Evolutionary conservation across 371 early-diverging fungal species (phyloP).

Genomic region (Circinella umbellata): DNA sequence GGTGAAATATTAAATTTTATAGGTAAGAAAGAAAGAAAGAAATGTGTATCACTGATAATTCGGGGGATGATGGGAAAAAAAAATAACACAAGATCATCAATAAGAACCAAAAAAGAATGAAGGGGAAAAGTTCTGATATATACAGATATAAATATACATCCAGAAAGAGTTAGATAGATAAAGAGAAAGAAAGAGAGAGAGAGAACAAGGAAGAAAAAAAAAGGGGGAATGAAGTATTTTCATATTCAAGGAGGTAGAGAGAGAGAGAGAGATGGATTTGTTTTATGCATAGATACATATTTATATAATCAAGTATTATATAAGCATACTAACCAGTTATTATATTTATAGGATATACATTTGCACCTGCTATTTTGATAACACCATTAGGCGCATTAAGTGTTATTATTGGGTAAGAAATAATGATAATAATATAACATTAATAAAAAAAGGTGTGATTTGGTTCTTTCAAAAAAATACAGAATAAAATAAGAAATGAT

Average conservation of each 20-base stretch:
- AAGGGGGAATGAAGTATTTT: no score
- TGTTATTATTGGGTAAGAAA: conserved; percentile 78
- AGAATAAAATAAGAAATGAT: neutral
- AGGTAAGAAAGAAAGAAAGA: conserved; percentile 13
- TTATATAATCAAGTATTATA: no score
- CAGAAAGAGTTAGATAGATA: no score
- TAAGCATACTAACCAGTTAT: neutral
- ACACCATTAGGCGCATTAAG: conserved; percentile 91
- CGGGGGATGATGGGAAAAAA: neutral
- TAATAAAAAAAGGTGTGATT: conserved; percentile 6
- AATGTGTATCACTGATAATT: no score
- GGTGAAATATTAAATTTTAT: conserved; percentile 86
- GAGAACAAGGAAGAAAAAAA: no score
- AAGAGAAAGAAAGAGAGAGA: no score
- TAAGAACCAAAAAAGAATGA: no score
- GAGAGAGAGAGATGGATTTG: neutral
- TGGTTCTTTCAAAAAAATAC: no score
- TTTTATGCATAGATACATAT: neutral
- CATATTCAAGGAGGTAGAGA: neutral
- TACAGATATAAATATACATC: no score
- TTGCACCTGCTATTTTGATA: conserved; percentile 90
- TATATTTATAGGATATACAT: conserved; percentile 72
- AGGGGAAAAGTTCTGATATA: no score
- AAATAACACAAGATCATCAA: no score
- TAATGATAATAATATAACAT: neutral